phyloP scores from a whole-genome alignment of 306 rosid genomes.

The Medicago ruthenica region DNA sequence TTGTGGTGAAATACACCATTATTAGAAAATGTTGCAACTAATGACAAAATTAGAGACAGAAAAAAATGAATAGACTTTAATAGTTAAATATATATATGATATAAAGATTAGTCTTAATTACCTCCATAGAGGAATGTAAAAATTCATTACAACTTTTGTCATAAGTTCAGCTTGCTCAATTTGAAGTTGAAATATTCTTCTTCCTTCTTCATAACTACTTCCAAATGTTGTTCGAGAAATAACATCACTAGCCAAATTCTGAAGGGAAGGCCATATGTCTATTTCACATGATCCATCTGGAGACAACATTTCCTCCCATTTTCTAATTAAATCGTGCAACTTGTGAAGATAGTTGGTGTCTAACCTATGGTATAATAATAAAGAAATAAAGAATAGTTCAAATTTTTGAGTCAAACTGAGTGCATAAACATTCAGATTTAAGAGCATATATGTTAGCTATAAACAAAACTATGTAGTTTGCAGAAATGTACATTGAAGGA shows the following conservation, averaged over 20 bases:
- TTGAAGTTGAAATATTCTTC: slow-evolving; percentile 47
- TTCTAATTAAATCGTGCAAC: slow-evolving; percentile 43
- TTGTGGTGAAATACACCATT: too few relatives aligned
- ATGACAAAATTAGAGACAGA: too few relatives aligned
- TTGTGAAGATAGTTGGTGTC: slow-evolving; percentile 33
- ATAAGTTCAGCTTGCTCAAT: slow-evolving; percentile 31
- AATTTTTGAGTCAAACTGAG: too few relatives aligned
- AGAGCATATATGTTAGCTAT: not conserved
- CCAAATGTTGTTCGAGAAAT: slow-evolving; percentile 54
- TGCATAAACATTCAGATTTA: not conserved
- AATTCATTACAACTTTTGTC: rapidly evolving
- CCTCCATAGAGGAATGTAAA: slow-evolving; percentile 57
- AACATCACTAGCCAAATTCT: too few relatives aligned
- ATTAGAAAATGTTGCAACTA: too few relatives aligned
- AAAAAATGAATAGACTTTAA: too few relatives aligned
- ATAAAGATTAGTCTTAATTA: not conserved
- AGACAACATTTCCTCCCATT: too few relatives aligned
- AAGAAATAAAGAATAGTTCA: too few relatives aligned
- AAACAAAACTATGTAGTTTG: not conserved
- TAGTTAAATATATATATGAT: too few relatives aligned
- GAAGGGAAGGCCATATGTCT: too few relatives aligned
- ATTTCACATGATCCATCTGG: too few relatives aligned
- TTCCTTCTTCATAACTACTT: slow-evolving; percentile 52
- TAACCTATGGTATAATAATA: slow-evolving; percentile 20
- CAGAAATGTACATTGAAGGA: not conserved